phyloP scores from a whole-genome alignment of 1,284 basidiomycete species.

The Ceratorhiza oryzae-sativae region DNA sequence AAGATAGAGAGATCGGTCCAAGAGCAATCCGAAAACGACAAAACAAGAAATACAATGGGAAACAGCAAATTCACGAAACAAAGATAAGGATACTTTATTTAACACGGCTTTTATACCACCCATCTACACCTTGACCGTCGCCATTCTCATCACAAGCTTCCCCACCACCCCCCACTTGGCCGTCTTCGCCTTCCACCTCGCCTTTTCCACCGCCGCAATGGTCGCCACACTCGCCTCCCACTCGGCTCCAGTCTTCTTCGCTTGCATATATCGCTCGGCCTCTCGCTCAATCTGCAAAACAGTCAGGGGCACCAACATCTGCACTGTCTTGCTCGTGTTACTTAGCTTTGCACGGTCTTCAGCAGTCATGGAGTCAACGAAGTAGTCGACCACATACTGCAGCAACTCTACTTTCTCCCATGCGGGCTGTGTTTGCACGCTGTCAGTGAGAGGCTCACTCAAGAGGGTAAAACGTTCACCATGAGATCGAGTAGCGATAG shows the following conservation, averaged over 20 bases:
- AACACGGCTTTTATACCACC: no score
- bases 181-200: slow-evolving; percentile 2
- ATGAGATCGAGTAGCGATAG: slow-evolving; percentile 8
- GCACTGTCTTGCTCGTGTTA: neutral
- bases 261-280: slow-evolving; percentile 2
- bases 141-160: neutral
- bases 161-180: slow-evolving; percentile 4
- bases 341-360: neutral
- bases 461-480: neutral
- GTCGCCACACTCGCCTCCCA: slow-evolving; percentile 1
- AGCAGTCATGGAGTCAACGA: neutral
- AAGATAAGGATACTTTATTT: neutral
- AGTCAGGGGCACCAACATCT: slow-evolving; percentile 34
- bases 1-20: neutral
- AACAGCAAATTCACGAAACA: neutral
- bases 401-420: slow-evolving; percentile 1
- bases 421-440: neutral
- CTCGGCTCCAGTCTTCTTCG: neutral
- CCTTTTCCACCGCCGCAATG: neutral
- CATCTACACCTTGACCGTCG: neutral
- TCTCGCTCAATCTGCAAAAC: slow-evolving; percentile 3
- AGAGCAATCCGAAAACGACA: no score
- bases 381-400: slow-evolving; percentile 10
- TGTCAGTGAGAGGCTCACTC: neutral
- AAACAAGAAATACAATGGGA: no score